Evolutionary conservation across 805 yeast genomes (phyloP).

Genomic region (Jamesozyma piceae): DNA sequence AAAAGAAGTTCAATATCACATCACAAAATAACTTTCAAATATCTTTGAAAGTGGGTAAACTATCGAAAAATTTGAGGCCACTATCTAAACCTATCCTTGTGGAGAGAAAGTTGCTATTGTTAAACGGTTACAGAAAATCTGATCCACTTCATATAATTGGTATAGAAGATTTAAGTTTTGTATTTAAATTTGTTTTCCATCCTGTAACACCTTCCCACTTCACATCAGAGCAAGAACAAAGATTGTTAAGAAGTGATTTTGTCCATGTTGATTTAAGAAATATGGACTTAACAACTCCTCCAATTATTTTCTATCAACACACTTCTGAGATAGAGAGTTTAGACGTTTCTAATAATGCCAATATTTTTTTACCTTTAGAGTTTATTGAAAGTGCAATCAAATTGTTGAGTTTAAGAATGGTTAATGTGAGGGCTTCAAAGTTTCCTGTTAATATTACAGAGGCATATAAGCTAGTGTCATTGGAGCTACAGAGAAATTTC

Average conservation of each 20-base stretch:
- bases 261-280: slow-evolving; percentile 65
- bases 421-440: slow-evolving; percentile 59
- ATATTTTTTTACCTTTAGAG: slow-evolving; percentile 73
- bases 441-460: slow-evolving; percentile 69
- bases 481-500: slow-evolving; percentile 73
- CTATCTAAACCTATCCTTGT: slow-evolving; percentile 70
- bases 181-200: slow-evolving; percentile 71
- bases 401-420: slow-evolving; percentile 55
- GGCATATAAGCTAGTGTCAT: slow-evolving; percentile 53
- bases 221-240: slow-evolving; percentile 61
- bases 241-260: slow-evolving; percentile 47
- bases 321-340: slow-evolving; percentile 73
- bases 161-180: slow-evolving; percentile 70
- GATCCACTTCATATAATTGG: slow-evolving; percentile 74
- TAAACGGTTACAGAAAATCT: slow-evolving; percentile 71
- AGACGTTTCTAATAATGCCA: slow-evolving; percentile 80
- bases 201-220: slow-evolving; percentile 51
- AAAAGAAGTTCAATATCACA: slow-evolving; percentile 68
- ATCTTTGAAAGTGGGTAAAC: slow-evolving; percentile 64
- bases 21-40: slow-evolving; percentile 65
- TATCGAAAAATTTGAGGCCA: slow-evolving; percentile 61
- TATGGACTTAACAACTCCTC: slow-evolving; percentile 72
- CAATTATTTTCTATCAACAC: slow-evolving; percentile 69
- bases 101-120: slow-evolving; percentile 59
- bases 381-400: slow-evolving; percentile 76